Conservation (phyloP, 768 basidiomycete species). For the Astraeus odoratus region DNA sequence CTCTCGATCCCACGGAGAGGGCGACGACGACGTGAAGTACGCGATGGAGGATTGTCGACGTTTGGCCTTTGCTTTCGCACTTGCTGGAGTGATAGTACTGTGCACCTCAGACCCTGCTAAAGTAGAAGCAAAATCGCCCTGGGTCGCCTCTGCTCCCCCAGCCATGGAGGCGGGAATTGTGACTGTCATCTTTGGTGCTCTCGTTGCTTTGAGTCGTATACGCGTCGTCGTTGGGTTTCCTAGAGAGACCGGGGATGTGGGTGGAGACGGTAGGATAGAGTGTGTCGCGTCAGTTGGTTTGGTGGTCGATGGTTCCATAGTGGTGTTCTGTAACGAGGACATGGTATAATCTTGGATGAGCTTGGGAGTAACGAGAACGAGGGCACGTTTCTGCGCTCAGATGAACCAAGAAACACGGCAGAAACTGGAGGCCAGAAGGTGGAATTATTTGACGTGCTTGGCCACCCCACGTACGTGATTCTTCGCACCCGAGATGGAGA, state of each 20-base stretch:
- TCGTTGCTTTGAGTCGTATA: constrained; percentile 8
- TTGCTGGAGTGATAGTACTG: background rate
- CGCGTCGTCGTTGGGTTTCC: constrained; percentile 4
- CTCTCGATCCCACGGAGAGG: constrained; percentile 15
- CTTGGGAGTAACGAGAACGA: no score
- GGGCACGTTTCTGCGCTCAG: no score
- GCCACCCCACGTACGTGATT: no score
- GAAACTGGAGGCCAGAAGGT: no score
- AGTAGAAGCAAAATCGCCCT: constrained; percentile 4
- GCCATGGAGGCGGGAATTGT: background rate
- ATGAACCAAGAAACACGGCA: no score
- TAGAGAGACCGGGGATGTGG: constrained; percentile 13
- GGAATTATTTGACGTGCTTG: no score
- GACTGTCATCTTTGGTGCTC: constrained; percentile 1
- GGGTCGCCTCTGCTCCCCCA: background rate
- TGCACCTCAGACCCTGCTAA: background rate
- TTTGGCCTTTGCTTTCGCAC: constrained; percentile 3
- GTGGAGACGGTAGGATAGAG: constrained; percentile 11
- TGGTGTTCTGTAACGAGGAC: background rate
- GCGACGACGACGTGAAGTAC: constrained; percentile 22
- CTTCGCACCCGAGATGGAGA: no score
- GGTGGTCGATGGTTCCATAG: background rate
- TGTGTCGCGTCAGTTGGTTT: background rate
- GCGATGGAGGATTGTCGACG: constrained; percentile 24
- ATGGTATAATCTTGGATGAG: no score